phyloP scores from a whole-genome alignment of 495 filamentous ascomycete species.

The Xylaria castorea region DNA sequence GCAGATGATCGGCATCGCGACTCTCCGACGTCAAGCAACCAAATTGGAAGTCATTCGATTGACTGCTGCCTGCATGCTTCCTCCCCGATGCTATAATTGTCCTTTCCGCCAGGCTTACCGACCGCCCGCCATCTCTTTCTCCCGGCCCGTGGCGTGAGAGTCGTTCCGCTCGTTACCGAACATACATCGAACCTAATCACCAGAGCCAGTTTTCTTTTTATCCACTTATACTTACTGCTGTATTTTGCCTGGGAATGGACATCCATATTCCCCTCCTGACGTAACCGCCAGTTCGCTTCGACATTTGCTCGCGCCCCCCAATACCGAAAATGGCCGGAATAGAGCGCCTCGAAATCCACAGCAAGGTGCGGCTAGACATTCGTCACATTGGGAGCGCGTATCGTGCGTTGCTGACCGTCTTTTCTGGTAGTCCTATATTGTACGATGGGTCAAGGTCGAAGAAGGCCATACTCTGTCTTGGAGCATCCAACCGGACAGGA shows the following conservation, averaged over 20 bases:
- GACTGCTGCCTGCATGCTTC: constrained; percentile 12
- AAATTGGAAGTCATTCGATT: constrained; percentile 5
- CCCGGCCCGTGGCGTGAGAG: neutral
- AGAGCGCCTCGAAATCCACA: constrained; percentile 97
- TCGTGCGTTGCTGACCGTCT: constrained; percentile 20
- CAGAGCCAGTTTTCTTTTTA: neutral
- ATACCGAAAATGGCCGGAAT: constrained; percentile 77
- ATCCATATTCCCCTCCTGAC: constrained; percentile 3
- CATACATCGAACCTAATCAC: neutral
- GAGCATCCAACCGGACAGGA: constrained; percentile 97
- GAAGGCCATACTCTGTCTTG: constrained; percentile 92
- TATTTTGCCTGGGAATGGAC: constrained; percentile 8
- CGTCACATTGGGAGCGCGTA: constrained; percentile 22
- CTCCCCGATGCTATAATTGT: neutral
- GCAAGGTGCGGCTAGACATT: constrained; percentile 71
- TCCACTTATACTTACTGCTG: neutral
- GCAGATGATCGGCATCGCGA: constrained; percentile 6
- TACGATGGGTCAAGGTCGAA: constrained; percentile 93
- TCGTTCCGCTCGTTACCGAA: neutral
- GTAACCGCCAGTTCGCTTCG: constrained; percentile 14
- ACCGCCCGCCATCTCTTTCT: neutral
- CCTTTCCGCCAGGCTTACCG: neutral
- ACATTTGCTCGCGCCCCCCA: neutral
- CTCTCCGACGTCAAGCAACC: neutral
- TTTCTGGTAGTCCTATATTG: constrained; percentile 81